These are phyloP conservation scores for Leccinellum albellum DNA, from an alignment of 768 basidiomycete species.

Conservation along the genomic window DNA sequence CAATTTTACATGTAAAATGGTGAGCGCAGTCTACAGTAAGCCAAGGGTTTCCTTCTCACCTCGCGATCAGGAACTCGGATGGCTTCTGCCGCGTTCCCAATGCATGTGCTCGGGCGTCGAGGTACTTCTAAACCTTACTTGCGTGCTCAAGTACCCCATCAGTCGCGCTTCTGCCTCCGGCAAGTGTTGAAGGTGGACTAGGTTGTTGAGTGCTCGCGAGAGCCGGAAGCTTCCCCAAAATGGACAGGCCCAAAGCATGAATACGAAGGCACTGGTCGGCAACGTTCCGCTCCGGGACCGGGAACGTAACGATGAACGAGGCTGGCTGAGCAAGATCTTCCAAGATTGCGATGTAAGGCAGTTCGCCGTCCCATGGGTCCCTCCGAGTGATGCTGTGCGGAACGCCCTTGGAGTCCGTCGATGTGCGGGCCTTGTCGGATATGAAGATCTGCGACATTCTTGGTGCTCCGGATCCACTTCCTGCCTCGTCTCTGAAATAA, in stretches of 20 bases:
- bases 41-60: not conserved
- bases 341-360: slow-evolving; percentile 9
- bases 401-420: not conserved
- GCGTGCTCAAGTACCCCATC: not conserved
- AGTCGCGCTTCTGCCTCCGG: not conserved
- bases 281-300: not conserved
- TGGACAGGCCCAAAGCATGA: slow-evolving; percentile 1
- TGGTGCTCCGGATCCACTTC: not conserved
- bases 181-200: not conserved
- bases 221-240: not conserved
- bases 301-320: slow-evolving; percentile 1
- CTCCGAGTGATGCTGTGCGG: not conserved
- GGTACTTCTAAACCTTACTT: slow-evolving; percentile 1
- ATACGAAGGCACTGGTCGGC: slow-evolving; percentile 5
- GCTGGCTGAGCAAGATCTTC: slow-evolving; percentile 3
- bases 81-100: slow-evolving; percentile 8
- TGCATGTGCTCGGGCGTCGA: not conserved
- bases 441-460: slow-evolving; percentile 16
- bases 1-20: too few relatives aligned
- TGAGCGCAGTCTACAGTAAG: too few relatives aligned
- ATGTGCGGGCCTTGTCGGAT: slow-evolving; percentile 10
- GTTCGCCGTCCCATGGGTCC: too few relatives aligned
- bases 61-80: not conserved
- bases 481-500: slow-evolving; percentile 3
- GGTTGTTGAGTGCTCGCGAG: not conserved